Base-by-base conservation (phyloP, 495 filamentous ascomycete species). In the Hypoxylon intermedium region DNA sequence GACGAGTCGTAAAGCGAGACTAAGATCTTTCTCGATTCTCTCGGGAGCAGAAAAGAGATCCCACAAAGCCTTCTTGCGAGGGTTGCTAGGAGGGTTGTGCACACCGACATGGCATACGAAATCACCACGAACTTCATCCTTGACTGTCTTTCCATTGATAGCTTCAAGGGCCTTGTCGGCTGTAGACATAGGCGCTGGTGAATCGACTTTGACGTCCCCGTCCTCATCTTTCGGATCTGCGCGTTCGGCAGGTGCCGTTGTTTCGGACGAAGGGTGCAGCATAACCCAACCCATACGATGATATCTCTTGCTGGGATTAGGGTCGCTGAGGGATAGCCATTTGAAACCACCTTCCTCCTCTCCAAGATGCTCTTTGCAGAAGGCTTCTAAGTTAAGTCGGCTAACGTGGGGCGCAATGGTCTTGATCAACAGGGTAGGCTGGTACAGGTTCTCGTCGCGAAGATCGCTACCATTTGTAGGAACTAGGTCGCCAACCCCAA, bases 221-320 rank as follows among this genome's bases (percentile, higher is more conserved):
- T 83, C 78, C 16, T 82, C 80, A 16, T 76, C 81, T 18, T 87
- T 84, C 51, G 84, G 74, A 48, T 93, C 89, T 53, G 85, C 87
- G 13, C 85, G 85, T n/a, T 84, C 83, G 49, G 85, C 77, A 26
- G 83, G 79, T 4, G 72, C 72, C 9, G 77, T 71, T 16, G 79
- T 77, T 33, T 95, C 90, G 1, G 86, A 77, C 9, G 86, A 84
- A 34, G 92, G 89, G 70, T 97, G 77, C 6, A 99, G 79, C 82
- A 98, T 96, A 53, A 99, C 92, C 93, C 93, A 99, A 16, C 95
- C 94, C 78, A 99, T 99, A 1, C 94, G 87, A 69, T 99, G 94
- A 65, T 89, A 99, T 60, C 95, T 89, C 76, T 99, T 99, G 55
- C 89, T 86, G 0, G 95, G 93, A 67, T 98, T 99, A 0, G 94